phyloP scores from a whole-genome alignment of 2,329 filamentous ascomycete species.

The Teratosphaeria viscida region DNA sequence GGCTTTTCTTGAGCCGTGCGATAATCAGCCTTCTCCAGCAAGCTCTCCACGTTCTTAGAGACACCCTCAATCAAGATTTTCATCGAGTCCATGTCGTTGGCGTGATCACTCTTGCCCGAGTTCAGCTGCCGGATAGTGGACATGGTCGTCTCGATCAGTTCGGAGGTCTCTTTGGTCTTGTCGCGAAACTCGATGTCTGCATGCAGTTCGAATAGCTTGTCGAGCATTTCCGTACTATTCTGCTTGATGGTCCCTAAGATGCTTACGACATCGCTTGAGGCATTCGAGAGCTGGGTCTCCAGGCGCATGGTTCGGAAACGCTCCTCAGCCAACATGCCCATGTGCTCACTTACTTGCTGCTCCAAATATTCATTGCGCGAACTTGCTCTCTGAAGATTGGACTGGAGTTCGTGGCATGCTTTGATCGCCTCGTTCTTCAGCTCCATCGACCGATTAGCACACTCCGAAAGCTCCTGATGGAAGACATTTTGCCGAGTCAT shows the following conservation, averaged over 20 bases:
- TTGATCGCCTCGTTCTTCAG: conserved; percentile 11
- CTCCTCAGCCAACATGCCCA: conserved; percentile 14
- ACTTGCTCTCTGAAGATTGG: conserved; percentile 7
- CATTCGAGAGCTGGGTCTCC: conserved; percentile 10
- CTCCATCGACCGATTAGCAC: conserved; percentile 7
- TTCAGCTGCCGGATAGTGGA: conserved; percentile 11
- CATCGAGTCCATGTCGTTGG: conserved; percentile 11
- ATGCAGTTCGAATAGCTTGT: conserved; percentile 16
- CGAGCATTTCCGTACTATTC: conserved; percentile 8
- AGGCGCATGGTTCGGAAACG: conserved; percentile 12
- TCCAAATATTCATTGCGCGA: conserved; percentile 10
- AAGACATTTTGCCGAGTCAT: conserved; percentile 5
- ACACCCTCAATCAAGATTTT: conserved; percentile 11
- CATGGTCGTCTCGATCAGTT: conserved; percentile 9
- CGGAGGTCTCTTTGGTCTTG: conserved; percentile 2
- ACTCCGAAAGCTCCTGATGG: conserved; percentile 6
- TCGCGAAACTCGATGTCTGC: conserved; percentile 5
- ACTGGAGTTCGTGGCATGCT: conserved; percentile 7
- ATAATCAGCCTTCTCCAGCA: not conserved
- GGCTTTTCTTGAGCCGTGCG: not conserved
- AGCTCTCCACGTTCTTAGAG: conserved; percentile 7
- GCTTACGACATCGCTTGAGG: not conserved
- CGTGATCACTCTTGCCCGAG: conserved; percentile 7
- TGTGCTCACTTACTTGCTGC: conserved; percentile 12
- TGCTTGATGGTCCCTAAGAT: conserved; percentile 7